phyloP scores from a whole-genome alignment of 2,329 filamentous ascomycete genomes.

The Tricladium varicosporioides region DNA sequence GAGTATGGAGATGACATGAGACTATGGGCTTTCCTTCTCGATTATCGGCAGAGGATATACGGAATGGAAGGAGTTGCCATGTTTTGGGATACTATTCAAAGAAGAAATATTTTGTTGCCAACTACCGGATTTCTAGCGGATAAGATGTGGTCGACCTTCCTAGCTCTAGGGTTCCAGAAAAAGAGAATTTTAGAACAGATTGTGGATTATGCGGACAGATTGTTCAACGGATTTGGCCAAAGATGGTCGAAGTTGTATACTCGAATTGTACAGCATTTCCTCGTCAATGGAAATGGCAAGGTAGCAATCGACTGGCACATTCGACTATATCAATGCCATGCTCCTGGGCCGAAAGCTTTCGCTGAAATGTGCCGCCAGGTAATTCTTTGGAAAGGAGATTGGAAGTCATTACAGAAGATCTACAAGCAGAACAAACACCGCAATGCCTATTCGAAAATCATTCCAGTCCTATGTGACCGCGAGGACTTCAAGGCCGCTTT shows the following conservation, averaged over 20 bases:
- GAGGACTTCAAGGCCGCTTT: conserved; percentile 39
- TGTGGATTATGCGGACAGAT: conserved; percentile 39
- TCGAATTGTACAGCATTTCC: conserved; percentile 40
- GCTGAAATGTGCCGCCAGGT: conserved; percentile 35
- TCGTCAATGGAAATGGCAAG: conserved; percentile 26
- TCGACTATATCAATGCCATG: conserved; percentile 26
- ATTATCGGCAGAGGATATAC: conserved; percentile 40
- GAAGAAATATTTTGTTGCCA: conserved; percentile 39
- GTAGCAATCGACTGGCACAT: conserved; percentile 30
- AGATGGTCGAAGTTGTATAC: conserved; percentile 41
- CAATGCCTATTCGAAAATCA: conserved; percentile 42
- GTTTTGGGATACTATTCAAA: conserved; percentile 42
- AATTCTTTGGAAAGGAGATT: conserved; percentile 23
- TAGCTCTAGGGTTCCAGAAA: conserved; percentile 37
- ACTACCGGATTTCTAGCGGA: conserved; percentile 37
- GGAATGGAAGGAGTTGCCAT: conserved; percentile 40
- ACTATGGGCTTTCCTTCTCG: conserved; percentile 41
- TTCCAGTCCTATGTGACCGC: conserved; percentile 39
- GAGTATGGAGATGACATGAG: conserved; percentile 32
- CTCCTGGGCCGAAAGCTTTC: conserved; percentile 36
- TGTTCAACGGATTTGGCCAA: conserved; percentile 38
- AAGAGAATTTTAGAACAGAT: conserved; percentile 36
- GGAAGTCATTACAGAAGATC: conserved; percentile 40
- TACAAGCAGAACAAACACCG: conserved; percentile 38
- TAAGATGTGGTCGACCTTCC: conserved; percentile 44